Evolutionary conservation across 1,284 basidiomycete genomes (phyloP).

Genomic region (Cutaneotrichosporon sp.): DNA sequence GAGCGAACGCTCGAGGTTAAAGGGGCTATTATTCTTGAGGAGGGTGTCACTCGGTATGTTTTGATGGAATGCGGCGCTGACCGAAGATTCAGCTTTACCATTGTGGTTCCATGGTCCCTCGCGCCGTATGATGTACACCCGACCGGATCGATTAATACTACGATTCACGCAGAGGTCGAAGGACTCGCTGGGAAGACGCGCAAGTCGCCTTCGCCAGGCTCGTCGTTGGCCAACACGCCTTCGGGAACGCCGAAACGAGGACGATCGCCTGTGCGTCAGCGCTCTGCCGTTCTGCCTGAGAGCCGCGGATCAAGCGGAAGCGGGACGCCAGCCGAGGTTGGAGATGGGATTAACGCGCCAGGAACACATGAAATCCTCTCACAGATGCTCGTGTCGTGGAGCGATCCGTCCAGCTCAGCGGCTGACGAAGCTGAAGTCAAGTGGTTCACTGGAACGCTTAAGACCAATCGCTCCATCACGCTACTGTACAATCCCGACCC

Average conservation of each 20-base stretch:
- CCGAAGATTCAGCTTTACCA: constrained; percentile 32
- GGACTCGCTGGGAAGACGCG: constrained; percentile 17
- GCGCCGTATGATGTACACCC: constrained; percentile 35
- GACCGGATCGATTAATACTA: constrained; percentile 24
- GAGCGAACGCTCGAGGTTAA: constrained; percentile 31
- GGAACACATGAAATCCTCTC: constrained; percentile 3
- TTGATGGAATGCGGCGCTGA: neutral
- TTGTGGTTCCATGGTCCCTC: constrained; percentile 31
- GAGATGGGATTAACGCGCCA: constrained; percentile 8
- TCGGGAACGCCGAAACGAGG: constrained; percentile 10
- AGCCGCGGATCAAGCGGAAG: neutral
- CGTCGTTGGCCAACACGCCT: neutral
- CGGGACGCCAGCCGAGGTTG: neutral
- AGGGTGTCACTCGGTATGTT: constrained; percentile 34
- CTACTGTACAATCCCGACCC: constrained; percentile 36
- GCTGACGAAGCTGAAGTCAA: constrained; percentile 19
- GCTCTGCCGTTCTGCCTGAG: constrained; percentile 4
- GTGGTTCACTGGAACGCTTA: constrained; percentile 33
- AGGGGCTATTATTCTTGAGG: constrained; percentile 33
- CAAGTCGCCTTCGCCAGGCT: constrained; percentile 6
- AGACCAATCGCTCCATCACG: constrained; percentile 24
- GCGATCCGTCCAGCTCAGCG: constrained; percentile 13
- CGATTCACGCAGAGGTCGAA: constrained; percentile 31
- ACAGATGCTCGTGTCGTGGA: constrained; percentile 27
- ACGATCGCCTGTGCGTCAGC: constrained; percentile 11